A percentile compares a stretch with the other conserved stretches of the same genome.
phyloP scores from a whole-genome alignment of 2,329 filamentous ascomycete genomes.

The Chrysoporthe cubensis region DNA sequence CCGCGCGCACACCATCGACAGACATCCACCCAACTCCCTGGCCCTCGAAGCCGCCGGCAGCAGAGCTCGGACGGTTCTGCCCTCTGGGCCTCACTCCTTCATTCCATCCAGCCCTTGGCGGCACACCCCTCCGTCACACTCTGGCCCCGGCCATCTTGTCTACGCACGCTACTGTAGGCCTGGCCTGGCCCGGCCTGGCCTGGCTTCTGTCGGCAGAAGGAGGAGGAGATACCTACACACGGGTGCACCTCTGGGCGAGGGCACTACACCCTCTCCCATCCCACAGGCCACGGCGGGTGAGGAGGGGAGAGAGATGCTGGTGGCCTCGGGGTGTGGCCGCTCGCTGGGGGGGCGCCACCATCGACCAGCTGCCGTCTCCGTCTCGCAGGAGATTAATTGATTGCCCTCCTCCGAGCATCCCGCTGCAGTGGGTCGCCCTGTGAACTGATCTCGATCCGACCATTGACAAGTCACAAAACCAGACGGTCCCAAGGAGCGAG shows the following conservation, averaged over 20 bases:
- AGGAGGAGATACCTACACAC: too few relatives aligned
- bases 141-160: too few relatives aligned
- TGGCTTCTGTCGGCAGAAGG: neutral
- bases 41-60: neutral
- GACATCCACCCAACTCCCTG: neutral
- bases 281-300: too few relatives aligned
- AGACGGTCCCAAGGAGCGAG: neutral
- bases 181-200: neutral
- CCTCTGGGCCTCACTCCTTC: neutral
- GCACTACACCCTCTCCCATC: too few relatives aligned
- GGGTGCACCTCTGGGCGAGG: too few relatives aligned
- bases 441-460: slow-evolving; percentile 15
- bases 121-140: too few relatives aligned
- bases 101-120: neutral
- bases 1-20: neutral
- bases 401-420: neutral
- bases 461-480: slow-evolving; percentile 20
- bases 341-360: neutral
- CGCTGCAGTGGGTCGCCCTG: neutral
- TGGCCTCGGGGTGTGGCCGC: too few relatives aligned
- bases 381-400: neutral
- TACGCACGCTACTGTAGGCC: neutral
- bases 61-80: neutral
- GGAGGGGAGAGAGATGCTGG: too few relatives aligned
- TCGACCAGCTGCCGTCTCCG: neutral